Conservation (phyloP, 2,329 filamentous ascomycete genomes). For the Penicillium sumatraense region DNA sequence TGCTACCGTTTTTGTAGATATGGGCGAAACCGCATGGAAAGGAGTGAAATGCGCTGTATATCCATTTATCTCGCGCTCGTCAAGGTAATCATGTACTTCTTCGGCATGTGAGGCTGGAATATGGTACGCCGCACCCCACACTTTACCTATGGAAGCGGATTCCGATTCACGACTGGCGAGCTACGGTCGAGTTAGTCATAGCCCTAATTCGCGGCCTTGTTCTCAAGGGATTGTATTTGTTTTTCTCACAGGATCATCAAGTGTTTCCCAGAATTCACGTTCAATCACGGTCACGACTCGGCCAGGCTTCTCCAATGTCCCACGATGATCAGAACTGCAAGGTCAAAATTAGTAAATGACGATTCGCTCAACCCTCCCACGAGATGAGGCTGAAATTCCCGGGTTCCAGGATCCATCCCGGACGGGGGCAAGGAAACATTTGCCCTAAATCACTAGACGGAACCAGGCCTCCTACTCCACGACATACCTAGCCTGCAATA, state of each 20-base stretch:
- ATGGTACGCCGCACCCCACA: slow-evolving; percentile 94
- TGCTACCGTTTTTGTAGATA: slow-evolving; percentile 8
- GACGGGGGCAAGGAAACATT: too few relatives aligned
- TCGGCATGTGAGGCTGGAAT: slow-evolving; percentile 73
- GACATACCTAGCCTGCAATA: slow-evolving; percentile 37
- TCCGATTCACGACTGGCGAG: slow-evolving; percentile 38
- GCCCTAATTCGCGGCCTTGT: neutral
- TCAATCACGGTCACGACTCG: slow-evolving; percentile 93
- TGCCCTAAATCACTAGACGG: neutral
- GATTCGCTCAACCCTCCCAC: neutral
- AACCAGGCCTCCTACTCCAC: neutral
- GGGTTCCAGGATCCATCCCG: neutral
- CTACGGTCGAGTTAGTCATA: slow-evolving; percentile 22
- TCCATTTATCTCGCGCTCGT: slow-evolving; percentile 96
- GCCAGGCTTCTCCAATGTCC: slow-evolving; percentile 83
- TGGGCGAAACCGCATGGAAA: slow-evolving; percentile 66
- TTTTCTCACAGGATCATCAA: slow-evolving; percentile 64
- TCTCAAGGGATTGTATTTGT: neutral
- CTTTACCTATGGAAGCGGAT: slow-evolving; percentile 50
- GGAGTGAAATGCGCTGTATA: slow-evolving; percentile 92
- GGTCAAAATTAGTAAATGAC: neutral
- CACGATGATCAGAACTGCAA: slow-evolving; percentile 86
- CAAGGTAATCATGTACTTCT: slow-evolving; percentile 86
- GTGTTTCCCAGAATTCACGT: slow-evolving; percentile 76
- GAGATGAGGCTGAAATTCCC: neutral